Base-by-base conservation (phyloP, 305 asterid genomes). In the Salvia sclarea region DNA sequence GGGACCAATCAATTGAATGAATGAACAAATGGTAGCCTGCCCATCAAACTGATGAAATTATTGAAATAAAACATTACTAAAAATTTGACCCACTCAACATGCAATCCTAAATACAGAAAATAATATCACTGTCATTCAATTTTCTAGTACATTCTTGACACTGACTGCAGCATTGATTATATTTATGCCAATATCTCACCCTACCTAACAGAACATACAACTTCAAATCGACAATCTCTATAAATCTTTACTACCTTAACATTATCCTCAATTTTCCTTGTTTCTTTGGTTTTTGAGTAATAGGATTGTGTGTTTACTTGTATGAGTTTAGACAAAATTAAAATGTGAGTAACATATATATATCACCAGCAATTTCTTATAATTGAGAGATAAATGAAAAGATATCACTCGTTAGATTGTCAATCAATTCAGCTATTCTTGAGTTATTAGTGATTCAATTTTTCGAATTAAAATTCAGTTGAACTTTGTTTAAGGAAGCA, bases 141-240 rank as follows among this genome's bases (percentile, higher is more conserved):
- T 58, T 69, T 69, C 47, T 47, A 40, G 54, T 45, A 52, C 79
- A 78, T 73, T 73, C 78, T 73, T 69, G 73, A 77, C 61, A 50
- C 21, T 67, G 78, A 63, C 65, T 63, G 14, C 61, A 69, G 24
- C 75, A 69, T 66, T 76, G 21, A 52, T 53, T 70, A n/a, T n/a
- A n/a, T n/a, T n/a, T n/a, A 18, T 33, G 67, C 31, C 80, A 59
- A 60, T 16, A 3, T 57, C 24, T 24, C 44, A 73, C 69, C 70
- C 43, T 68, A 64, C 64, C 17, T 66, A n/a, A 4, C 21, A 7
- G 12, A n/a, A n/a, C n/a, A n/a, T n/a, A n/a, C n/a, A n/a, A n/a
- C n/a, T n/a, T n/a, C n/a, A n/a, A n/a, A 48, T 22, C 59, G 10
- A 41, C 8, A 57, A 47, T 76, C 59, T 64, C 45, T 18, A 13